Evolutionary conservation across 768 basidiomycete species (phyloP), one percentile per base, ranked within the genome.

Genomic region (Exsudoporus frostii): DNA sequence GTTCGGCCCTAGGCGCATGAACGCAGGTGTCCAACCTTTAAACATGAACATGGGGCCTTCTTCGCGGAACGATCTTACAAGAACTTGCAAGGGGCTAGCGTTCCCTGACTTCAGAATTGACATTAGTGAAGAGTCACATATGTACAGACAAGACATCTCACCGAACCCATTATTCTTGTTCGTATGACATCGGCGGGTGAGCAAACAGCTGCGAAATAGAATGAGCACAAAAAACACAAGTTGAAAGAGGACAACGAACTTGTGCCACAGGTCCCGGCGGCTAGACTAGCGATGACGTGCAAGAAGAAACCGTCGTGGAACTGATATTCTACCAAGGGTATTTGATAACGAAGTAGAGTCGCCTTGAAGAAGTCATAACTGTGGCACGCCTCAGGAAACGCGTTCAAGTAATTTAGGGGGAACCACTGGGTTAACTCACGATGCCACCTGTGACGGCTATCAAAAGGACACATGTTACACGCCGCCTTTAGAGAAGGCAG

Each of bases 21-120:
- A 93, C 8, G 91, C 88, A 3, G 91, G 91, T 17, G 88, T 88
- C 91, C 91, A 93, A 32, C 91, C 91, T 67, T 89, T 92, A 71
- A 93, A 89, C 49, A 92, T 73, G 66, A 92, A 92, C 54, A 76
- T 74, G 10, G 82, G 77, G 0, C 91, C 91, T 74, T 93, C 91
- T 61, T 85, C 76, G 37, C 78, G 79, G 33, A 90, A 70, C 5
- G 89, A 88, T 39, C 68, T 74, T 27, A 69, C 72, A 13, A 90
- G 67, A 27, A 90, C 76, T 49, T 79, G 74, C 20, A 81, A 39
- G 4, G 82, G 73, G 17, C 72, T 74, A 3, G 75, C 68, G 6
- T 76, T 74, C 38, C 74, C 76, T 15, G 84, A 78, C 86, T 89
- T 37, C 15, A 48, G 45, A 27, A 38, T 47, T 25, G 36, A 25